Evolutionary conservation across 75 land plant genomes (phyloP).

Genomic region (Sequoia sempervirens): DNA sequence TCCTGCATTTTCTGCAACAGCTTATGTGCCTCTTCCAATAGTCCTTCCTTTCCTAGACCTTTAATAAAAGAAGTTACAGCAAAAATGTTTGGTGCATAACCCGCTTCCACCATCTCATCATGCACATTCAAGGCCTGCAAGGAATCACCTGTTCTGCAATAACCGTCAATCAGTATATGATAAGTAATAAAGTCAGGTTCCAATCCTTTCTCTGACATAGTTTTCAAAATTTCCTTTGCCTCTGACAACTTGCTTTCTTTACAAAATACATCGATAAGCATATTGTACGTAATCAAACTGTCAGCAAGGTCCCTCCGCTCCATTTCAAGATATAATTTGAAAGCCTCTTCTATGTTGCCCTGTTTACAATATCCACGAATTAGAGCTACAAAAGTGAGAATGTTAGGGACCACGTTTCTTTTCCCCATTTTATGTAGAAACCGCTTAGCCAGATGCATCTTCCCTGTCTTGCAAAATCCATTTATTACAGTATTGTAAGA

Average conservation of each 20-base stretch:
- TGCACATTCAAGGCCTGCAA: conserved; percentile 34
- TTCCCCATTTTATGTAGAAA: conserved; percentile 30
- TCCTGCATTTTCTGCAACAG: conserved; percentile 17
- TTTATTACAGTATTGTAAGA: conserved; percentile 50
- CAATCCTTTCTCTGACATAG: conserved; percentile 28
- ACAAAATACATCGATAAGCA: conserved; percentile 33
- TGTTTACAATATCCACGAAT: conserved; percentile 28
- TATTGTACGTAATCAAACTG: conserved; percentile 25
- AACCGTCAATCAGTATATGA: conserved; percentile 39
- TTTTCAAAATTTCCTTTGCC: conserved; percentile 33
- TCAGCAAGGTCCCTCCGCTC: conserved; percentile 14
- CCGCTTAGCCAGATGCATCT: conserved; percentile 14
- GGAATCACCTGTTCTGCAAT: conserved; percentile 35
- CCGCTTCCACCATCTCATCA: conserved; percentile 41
- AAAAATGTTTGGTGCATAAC: conserved; percentile 28
- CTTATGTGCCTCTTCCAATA: conserved; percentile 26
- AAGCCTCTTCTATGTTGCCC: conserved; percentile 32
- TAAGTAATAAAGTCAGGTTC: conserved; percentile 26
- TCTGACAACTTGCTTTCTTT: conserved; percentile 30
- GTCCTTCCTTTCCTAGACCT: conserved; percentile 39
- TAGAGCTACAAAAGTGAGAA: conserved; percentile 18
- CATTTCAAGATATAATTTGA: conserved; percentile 30
- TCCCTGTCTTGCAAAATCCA: conserved; percentile 38
- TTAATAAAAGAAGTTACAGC: conserved; percentile 37
- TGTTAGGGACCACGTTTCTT: conserved; percentile 24